A percentile compares a stretch with the other conserved stretches of the same genome.
Evolutionary conservation across 371 early-diverging fungal species (phyloP).

Genomic region (Mortierella sp.): DNA sequence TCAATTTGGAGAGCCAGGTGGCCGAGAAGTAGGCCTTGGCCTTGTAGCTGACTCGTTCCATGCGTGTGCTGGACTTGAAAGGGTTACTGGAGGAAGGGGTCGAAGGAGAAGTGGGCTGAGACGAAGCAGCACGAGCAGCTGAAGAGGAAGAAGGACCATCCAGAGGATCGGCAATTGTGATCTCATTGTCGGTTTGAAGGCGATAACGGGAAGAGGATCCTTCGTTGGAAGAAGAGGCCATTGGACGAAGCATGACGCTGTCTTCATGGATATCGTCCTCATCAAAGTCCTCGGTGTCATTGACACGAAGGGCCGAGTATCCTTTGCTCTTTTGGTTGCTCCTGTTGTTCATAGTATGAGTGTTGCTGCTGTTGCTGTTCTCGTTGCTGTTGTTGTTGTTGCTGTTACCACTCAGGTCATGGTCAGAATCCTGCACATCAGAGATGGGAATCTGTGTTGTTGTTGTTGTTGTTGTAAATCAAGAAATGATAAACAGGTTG

Average conservation of each 20-base stretch:
- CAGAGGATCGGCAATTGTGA: slow-evolving; percentile 14
- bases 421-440: slow-evolving; percentile 5
- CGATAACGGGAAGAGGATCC: slow-evolving; percentile 24
- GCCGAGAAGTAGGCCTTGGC: slow-evolving; percentile 9
- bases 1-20: slow-evolving; percentile 1
- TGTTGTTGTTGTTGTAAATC: not conserved
- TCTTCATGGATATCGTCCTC: slow-evolving; percentile 32
- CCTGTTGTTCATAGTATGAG: slow-evolving; percentile 5
- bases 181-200: slow-evolving; percentile 33
- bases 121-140: not conserved
- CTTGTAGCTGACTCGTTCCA: not conserved
- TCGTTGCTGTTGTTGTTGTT: not conserved
- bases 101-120: not conserved
- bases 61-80: not conserved
- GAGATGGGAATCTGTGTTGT: slow-evolving; percentile 12
- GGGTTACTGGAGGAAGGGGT: not conserved
- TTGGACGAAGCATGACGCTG: slow-evolving; percentile 33
- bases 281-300: slow-evolving; percentile 19
- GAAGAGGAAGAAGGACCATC: slow-evolving; percentile 8
- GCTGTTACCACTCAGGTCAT: slow-evolving; percentile 3
- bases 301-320: slow-evolving; percentile 20
- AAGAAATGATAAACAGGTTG: not conserved
- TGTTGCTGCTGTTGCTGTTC: not conserved
- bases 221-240: slow-evolving; percentile 13
- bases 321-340: slow-evolving; percentile 21